Evolutionary conservation across 192 early-diverging fungal genomes (phyloP), one percentile per base, ranked within the genome.

Genomic region (Umbelopsis vinacea): DNA sequence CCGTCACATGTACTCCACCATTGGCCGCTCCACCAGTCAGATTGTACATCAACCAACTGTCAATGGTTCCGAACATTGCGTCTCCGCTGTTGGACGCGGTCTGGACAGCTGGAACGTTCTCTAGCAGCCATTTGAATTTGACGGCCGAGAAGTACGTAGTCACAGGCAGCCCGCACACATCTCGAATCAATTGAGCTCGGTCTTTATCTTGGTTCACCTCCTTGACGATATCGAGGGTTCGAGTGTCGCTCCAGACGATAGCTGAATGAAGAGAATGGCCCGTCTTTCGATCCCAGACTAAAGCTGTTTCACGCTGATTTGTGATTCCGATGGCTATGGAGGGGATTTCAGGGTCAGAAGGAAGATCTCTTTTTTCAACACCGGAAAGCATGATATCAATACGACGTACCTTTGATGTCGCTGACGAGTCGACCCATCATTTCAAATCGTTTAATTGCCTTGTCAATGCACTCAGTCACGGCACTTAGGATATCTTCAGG

Each of bases 1-100:
- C 96, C 0, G 96, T 96, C 22, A 92, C 86, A 81, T 95, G 93
- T 38, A 87, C 77, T 17, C 90, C 90, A 9, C 86, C 88, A 22
- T 89, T 48, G 8, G 60, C 50, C 6, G 68, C 67, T 38, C 89
- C 91, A 68, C 95, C 95, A 0, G 96, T 95, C 57, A 97, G 82
- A 77, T 96, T 95, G 76, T 95, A 96, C 77, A 96, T 91, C 47
- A 98, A 82, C 95, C 96, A 98, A 24, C 92, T 91, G 81, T 98
- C 96, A 52, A 98, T 87, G 1, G 94, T 98, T 60, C 96, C 96
- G 52, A 76, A 76, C 22, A 66, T 47, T 50, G 66, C 57, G 43
- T 69, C 57, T 60, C 52, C 70, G 6, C 71, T 46, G 3, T 76
- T 69, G 14, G 47, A n/a, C 4, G 75, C 69, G 15, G 63, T 47